Evolutionary conservation across 2,329 filamentous ascomycete genomes (phyloP).

Genomic region (Talaromyces marneffei): DNA sequence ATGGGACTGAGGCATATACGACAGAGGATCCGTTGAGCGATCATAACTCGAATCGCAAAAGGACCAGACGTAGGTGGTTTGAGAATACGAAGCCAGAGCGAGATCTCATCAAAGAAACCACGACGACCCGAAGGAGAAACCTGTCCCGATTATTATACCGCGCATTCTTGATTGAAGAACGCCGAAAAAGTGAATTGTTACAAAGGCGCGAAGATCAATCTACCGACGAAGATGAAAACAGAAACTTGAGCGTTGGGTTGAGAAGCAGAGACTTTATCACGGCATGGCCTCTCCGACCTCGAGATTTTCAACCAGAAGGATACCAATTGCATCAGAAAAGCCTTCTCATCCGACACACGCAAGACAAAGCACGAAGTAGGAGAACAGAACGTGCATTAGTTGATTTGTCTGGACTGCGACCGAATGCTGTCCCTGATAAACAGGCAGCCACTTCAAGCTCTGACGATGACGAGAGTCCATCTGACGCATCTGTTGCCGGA

Average conservation of each 20-base stretch:
- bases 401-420: background rate
- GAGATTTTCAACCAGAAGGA: background rate
- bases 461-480: background rate
- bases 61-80: background rate
- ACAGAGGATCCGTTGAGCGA: background rate
- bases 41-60: background rate
- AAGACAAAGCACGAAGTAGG: background rate
- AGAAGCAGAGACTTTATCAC: background rate
- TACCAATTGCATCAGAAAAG: background rate
- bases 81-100: background rate
- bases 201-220: background rate
- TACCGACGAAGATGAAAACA: background rate
- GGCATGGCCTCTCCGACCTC: background rate
- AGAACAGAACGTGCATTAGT: background rate
- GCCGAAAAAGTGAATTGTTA: background rate
- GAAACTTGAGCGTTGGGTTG: background rate
- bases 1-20: background rate
- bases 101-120: background rate
- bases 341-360: background rate
- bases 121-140: background rate
- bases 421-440: background rate
- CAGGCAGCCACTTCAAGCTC: background rate
- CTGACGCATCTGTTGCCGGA: background rate
- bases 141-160: background rate
- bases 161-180: background rate